A percentile compares a stretch with the other conserved stretches of the same genome.
Conservation (phyloP, 2,329 filamentous ascomycete genomes). For the Thelonectria rubi region DNA sequence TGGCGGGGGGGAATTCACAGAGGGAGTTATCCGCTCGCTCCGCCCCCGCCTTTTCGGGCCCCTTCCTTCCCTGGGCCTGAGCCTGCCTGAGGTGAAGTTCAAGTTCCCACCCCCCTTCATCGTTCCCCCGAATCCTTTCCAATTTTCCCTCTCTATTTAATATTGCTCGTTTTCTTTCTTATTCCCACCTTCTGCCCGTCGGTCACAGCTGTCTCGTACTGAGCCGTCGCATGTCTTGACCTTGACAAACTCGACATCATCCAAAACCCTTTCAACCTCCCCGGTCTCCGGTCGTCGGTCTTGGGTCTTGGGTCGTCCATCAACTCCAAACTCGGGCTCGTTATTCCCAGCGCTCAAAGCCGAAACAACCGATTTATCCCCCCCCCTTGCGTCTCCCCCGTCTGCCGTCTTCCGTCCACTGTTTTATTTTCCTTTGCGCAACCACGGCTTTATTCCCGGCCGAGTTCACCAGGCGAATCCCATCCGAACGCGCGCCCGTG, state of each 20-base stretch:
- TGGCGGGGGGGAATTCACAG: slow-evolving; percentile 2
- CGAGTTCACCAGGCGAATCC: slow-evolving; percentile 22
- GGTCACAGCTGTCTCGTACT: not conserved
- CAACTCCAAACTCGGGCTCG: slow-evolving; percentile 27
- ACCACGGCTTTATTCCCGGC: slow-evolving; percentile 34
- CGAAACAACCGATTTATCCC: slow-evolving; percentile 28
- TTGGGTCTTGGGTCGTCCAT: slow-evolving; percentile 15
- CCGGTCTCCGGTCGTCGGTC: slow-evolving; percentile 27
- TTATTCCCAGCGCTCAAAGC: slow-evolving; percentile 47
- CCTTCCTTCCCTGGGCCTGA: slow-evolving; percentile 20
- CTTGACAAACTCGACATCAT: not conserved
- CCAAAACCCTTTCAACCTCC: slow-evolving; percentile 9
- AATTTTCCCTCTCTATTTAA: slow-evolving; percentile 37
- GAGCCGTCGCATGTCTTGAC: slow-evolving; percentile 10
- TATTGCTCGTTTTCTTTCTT: slow-evolving; percentile 28
- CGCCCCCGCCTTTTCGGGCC: slow-evolving; percentile 41
- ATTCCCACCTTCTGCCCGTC: slow-evolving; percentile 33
- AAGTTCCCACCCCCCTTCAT: slow-evolving; percentile 33
- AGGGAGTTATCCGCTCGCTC: slow-evolving; percentile 29
- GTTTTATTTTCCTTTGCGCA: slow-evolving; percentile 21
- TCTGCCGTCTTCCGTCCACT: slow-evolving; percentile 6
- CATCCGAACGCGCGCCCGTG: slow-evolving; percentile 13
- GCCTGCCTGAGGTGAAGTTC: slow-evolving; percentile 11
- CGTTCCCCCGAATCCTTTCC: slow-evolving; percentile 38
- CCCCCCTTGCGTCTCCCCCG: slow-evolving; percentile 6